Conservation (phyloP, 345 rosid genomes). For the Eutrema yunnanense region DNA sequence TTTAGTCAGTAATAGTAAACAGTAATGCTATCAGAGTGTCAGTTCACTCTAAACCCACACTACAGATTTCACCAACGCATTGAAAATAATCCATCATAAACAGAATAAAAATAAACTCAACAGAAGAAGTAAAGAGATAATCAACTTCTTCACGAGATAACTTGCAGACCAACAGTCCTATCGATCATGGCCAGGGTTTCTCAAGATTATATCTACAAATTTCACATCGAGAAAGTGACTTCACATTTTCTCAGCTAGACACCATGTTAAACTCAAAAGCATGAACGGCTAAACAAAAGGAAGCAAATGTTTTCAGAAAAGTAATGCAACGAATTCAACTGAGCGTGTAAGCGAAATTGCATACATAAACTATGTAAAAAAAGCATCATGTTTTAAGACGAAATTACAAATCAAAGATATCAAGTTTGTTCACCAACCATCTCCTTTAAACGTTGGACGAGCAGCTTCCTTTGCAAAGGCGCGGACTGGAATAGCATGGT, state of each 20-base stretch:
- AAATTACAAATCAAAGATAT: background rate
- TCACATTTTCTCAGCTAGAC: background rate
- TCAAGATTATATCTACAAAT: background rate
- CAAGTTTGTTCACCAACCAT: conserved; percentile 44
- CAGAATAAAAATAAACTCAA: background rate
- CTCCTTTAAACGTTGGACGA: conserved; percentile 69
- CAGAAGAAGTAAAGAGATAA: background rate
- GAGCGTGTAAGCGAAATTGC: background rate
- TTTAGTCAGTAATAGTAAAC: background rate
- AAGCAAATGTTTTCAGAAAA: background rate
- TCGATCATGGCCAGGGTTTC: background rate
- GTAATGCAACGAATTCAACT: background rate
- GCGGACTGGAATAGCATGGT: conserved; percentile 52
- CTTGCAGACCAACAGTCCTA: conserved; percentile 2
- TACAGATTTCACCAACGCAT: background rate
- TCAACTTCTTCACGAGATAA: background rate
- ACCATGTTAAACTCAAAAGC: background rate
- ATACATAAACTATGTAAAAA: background rate
- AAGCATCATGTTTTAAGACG: background rate
- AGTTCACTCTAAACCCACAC: background rate
- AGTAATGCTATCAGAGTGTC: background rate
- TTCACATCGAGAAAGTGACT: background rate
- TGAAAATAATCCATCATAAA: background rate
- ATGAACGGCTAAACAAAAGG: background rate
- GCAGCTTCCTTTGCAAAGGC: conserved; percentile 73